Evolutionary conservation across 495 filamentous ascomycete species (phyloP).

Genomic region (Hypoxylon lenormandii): DNA sequence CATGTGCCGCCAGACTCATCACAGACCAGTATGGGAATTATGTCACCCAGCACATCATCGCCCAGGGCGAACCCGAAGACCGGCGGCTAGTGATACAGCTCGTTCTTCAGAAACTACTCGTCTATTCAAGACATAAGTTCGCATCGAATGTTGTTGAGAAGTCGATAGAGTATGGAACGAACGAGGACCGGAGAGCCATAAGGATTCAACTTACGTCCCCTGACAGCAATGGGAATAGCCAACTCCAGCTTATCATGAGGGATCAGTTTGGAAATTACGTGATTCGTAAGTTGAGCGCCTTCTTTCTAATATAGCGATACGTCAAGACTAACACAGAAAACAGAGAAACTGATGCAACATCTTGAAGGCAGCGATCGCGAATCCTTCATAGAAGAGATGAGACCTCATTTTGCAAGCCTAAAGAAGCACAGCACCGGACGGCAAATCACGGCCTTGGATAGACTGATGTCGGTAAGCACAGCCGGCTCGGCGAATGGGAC

Average conservation of each 20-base stretch:
- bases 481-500: slow-evolving; percentile 36
- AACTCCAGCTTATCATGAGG: slow-evolving; percentile 80
- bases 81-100: slow-evolving; percentile 76
- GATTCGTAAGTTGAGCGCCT: slow-evolving; percentile 76
- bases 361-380: slow-evolving; percentile 74
- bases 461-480: slow-evolving; percentile 63
- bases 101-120: slow-evolving; percentile 77
- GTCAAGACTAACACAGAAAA: slow-evolving; percentile 38
- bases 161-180: slow-evolving; percentile 80
- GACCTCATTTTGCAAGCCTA: slow-evolving; percentile 75
- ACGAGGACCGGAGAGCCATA: slow-evolving; percentile 77
- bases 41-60: slow-evolving; percentile 92
- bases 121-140: slow-evolving; percentile 91
- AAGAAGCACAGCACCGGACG: slow-evolving; percentile 82
- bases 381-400: slow-evolving; percentile 76
- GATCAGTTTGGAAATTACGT: slow-evolving; percentile 98
- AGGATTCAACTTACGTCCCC: slow-evolving; percentile 71
- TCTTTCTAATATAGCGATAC: neutral
- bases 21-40: slow-evolving; percentile 96
- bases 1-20: slow-evolving; percentile 76
- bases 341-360: slow-evolving; percentile 82
- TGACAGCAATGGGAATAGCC: slow-evolving; percentile 73
- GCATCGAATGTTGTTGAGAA: slow-evolving; percentile 98
- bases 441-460: slow-evolving; percentile 78
- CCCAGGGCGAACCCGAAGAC: slow-evolving; percentile 81